Evolutionary conservation across 345 rosid genomes (phyloP), one percentile per base, ranked within the genome.

Genomic region (Populus deltoides): DNA sequence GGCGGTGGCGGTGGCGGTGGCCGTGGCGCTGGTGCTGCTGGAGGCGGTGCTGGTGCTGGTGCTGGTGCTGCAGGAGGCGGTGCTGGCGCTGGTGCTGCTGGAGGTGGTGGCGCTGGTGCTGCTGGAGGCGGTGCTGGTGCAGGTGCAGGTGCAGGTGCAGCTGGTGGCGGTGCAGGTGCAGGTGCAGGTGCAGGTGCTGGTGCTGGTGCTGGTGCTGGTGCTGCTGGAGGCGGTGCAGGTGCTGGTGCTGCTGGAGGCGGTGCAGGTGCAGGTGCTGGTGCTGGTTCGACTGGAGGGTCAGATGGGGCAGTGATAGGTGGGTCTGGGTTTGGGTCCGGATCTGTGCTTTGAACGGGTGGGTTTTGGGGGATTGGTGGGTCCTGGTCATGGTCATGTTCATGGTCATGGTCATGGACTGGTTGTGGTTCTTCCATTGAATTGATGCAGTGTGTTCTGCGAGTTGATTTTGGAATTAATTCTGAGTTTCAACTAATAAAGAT

Each of bases 361-460:
- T 55, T 51, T 3, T 74, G 74, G 29, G 10, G 63, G 75, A 66
- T 68, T 22, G 78, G 72, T 16, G 77, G 41, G 22, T 81, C 76
- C 35, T 47, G 18, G 5, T 47, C 51, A 1, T 74, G 51, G 12
- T 47, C 51, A 4, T 74, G 76, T n/a, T n/a, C n/a, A n/a, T 47
- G 18, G 5, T 47, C 51, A 1, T 74, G 51, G 12, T 47, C 51
- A 4, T 74, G 76, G n/a, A 66, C 67, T 59, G 80, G 72, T 24
- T 66, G 78, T 18, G 81, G 49, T 35, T 85, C 87, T 77, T 83
- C 91, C 91, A 88, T 88, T 51, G 71, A 62, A 68, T 45, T 15
- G 22, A 18, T 47, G 36, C 16, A 11, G 45, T 59, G 51, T 25
- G 16, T 25, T 27, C 63, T 10, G 5, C 12, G 27, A 22, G 63